These are phyloP conservation scores for Graphilbum sp. DNA, from an alignment of 2,329 filamentous ascomycete genomes.

Conservation along the genomic window DNA sequence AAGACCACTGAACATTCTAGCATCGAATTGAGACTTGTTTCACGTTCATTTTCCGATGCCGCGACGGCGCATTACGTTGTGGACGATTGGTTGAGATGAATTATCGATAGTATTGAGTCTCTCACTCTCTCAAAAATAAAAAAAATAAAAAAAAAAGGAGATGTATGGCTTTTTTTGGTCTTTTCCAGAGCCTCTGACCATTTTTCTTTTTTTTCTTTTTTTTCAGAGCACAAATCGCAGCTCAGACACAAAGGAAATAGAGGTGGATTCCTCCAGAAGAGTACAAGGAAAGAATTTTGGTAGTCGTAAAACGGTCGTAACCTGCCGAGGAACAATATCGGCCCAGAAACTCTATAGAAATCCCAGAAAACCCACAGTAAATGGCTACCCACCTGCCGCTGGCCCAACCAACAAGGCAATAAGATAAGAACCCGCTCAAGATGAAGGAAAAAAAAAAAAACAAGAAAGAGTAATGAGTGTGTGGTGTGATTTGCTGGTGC, in stretches of 20 bases:
- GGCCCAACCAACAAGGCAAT: neutral
- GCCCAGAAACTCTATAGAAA: neutral
- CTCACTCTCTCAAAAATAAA: too few species aligned
- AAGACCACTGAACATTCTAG: too few species aligned
- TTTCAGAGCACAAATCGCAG: neutral
- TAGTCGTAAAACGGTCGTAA: neutral
- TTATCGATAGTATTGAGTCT: too few species aligned
- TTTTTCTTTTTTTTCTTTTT: too few species aligned
- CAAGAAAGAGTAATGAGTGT: neutral
- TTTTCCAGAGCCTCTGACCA: too few species aligned
- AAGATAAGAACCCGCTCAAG: neutral
- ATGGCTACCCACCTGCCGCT: neutral
- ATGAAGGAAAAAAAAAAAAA: neutral
- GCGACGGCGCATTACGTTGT: too few species aligned
- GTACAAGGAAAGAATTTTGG: neutral
- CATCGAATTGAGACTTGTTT: too few species aligned
- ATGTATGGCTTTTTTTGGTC: too few species aligned
- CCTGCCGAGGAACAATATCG: neutral
- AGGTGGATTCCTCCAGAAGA: neutral
- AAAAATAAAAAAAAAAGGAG: too few species aligned
- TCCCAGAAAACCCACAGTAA: neutral
- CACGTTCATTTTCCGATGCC: too few species aligned
- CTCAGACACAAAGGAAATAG: neutral
- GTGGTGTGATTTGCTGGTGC: too few species aligned
- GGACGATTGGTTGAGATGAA: too few species aligned